Conservation (phyloP, 2,329 filamentous ascomycete species). For the Fusarium sp. region DNA sequence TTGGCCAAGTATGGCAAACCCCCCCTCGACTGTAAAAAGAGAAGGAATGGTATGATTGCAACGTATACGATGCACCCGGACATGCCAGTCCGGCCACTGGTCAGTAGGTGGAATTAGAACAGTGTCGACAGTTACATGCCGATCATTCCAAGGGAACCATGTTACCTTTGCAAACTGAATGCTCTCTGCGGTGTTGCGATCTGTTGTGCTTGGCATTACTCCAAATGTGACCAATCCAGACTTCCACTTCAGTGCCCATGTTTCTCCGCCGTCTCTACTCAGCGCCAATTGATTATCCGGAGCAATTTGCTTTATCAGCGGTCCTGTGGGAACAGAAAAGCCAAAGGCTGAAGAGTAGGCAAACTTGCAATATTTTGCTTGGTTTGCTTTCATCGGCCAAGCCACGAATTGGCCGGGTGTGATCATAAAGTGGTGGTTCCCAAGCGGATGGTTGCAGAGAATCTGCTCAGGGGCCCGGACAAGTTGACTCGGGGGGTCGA, state of each 20-base stretch:
- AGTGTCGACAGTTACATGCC: slow-evolving; percentile 42
- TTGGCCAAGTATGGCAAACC: slow-evolving; percentile 31
- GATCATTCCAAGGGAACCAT: slow-evolving; percentile 46
- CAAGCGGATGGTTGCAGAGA: slow-evolving; percentile 50
- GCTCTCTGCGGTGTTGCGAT: accelerated
- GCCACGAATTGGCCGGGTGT: slow-evolving; percentile 54
- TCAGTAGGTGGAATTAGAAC: slow-evolving; percentile 45
- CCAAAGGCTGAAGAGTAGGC: slow-evolving; percentile 61
- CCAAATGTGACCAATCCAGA: slow-evolving; percentile 10
- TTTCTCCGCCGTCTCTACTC: slow-evolving; percentile 48
- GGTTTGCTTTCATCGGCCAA: slow-evolving; percentile 53
- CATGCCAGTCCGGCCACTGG: slow-evolving; percentile 52
- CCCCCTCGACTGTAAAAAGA: slow-evolving; percentile 30
- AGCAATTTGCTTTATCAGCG: slow-evolving; percentile 48
- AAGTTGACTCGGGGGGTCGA: background rate
- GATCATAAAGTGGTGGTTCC: slow-evolving; percentile 57
- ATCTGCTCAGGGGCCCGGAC: slow-evolving; percentile 55
- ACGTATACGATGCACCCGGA: slow-evolving; percentile 41
- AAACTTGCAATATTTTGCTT: slow-evolving; percentile 61
- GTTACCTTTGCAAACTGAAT: slow-evolving; percentile 7
- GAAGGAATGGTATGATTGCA: background rate
- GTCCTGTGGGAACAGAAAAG: slow-evolving; percentile 57
- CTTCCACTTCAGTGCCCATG: slow-evolving; percentile 48
- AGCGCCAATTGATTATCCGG: slow-evolving; percentile 48
- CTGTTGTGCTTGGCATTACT: background rate